A percentile compares a stretch with the other conserved stretches of the same genome.
These are phyloP conservation scores for Eurotiales sp. DNA, from an alignment of 2,329 filamentous ascomycete genomes.

Conservation along the genomic window DNA sequence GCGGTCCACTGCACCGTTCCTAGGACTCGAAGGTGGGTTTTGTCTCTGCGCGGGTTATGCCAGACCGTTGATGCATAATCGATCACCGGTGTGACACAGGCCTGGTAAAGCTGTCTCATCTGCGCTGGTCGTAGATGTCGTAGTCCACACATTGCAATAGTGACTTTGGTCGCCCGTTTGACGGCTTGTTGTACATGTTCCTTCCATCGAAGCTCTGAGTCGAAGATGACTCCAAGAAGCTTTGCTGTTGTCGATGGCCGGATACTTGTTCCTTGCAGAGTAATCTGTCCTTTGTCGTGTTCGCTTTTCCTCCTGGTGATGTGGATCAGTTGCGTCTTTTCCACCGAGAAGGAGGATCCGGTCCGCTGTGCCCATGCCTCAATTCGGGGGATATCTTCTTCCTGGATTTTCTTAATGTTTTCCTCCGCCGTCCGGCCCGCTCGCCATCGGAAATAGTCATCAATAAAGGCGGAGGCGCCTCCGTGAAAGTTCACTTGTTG, in stretches of 20 bases:
- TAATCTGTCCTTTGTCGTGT: no score
- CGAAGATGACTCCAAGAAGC: slow-evolving; percentile 25
- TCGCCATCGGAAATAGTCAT: slow-evolving; percentile 24
- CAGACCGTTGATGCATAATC: slow-evolving; percentile 24
- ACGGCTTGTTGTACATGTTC: slow-evolving; percentile 22
- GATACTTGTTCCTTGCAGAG: no score
- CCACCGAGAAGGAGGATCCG: slow-evolving; percentile 24
- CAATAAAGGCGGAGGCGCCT: slow-evolving; percentile 28
- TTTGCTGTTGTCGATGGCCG: no score
- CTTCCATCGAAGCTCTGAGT: slow-evolving; percentile 21
- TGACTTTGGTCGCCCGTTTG: slow-evolving; percentile 18
- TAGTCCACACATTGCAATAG: slow-evolving; percentile 18
- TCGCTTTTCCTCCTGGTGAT: slow-evolving; percentile 22
- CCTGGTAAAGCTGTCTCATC: slow-evolving; percentile 23
- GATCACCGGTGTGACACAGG: no score
- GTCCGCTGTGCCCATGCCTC: slow-evolving; percentile 23
- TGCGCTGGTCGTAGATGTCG: slow-evolving; percentile 19
- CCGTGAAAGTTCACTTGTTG: slow-evolving; percentile 4
- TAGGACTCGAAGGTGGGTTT: slow-evolving; percentile 18
- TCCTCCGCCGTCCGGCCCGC: slow-evolving; percentile 19
- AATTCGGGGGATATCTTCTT: slow-evolving; percentile 26
- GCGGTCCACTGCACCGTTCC: no score
- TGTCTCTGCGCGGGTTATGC: slow-evolving; percentile 21
- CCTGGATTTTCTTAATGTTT: slow-evolving; percentile 21
- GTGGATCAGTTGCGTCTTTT: slow-evolving; percentile 30